Base-by-base conservation (phyloP, 768 basidiomycete species). In the Pulveroboletus sp. region DNA sequence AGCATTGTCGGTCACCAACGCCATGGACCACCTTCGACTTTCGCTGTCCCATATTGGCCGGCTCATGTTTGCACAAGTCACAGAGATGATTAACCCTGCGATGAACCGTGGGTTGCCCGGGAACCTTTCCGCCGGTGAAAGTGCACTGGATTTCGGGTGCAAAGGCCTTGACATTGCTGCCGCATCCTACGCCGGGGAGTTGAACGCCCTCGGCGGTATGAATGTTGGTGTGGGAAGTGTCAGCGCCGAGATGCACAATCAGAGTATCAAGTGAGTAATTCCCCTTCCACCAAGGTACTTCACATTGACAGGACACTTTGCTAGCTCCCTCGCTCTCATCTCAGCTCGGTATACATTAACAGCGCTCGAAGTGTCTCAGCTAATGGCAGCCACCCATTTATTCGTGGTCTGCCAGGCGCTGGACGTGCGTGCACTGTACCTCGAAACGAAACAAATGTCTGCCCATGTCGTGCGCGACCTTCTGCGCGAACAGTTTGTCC, bases 241-340 rank as follows among this genome's bases (percentile, higher is more conserved):
- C 60, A 86, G 85, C 2, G 90, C 90, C 1, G 90, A 93, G 70
- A 89, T 92, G 86, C 88, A 91, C 63, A 93, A 93, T 58, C 91
- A 93, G 67, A 86, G 91, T 37, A 80, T 93, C 67, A 93, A 93
- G 87, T 89, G 55, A 52, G 86, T 73, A 0, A 9, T 14, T 19
- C 17, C 23, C 34, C n/a, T n/a, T 39, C 31, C 32, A 22, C 11
- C n/a, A 14, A 7, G 14, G 7, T 26, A 48, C 2, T 12, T 3
- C n/a, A 3, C 24, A 10, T 22, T 49, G 31, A 54, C 29, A 17
- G 26, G 32, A 1, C 5, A 19, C 29, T 22, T n/a, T 29, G 24
- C 26, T 27, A 89, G 87, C 66, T 92, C 89, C 6, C 74, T 93
- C 47, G 91, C 91, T 0, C 72, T 93, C 55, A 82, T 93, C 46